Evolutionary conservation across 2,329 filamentous ascomycete genomes (phyloP).

Genomic region (Helotiales sp.): DNA sequence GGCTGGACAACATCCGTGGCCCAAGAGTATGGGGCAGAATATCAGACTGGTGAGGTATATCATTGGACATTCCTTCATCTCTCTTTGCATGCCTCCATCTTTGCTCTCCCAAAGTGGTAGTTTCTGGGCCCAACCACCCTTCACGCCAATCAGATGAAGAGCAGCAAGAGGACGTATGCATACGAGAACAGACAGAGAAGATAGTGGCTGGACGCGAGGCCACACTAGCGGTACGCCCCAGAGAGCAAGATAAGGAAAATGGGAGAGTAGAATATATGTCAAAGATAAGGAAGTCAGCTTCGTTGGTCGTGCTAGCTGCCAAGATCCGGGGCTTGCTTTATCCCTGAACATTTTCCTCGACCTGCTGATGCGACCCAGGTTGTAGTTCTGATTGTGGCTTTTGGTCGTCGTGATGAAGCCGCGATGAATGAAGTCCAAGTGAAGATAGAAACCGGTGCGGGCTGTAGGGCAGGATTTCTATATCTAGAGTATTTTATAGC

Average conservation of each 20-base stretch:
- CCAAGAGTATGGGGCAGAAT: background rate
- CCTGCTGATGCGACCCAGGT: background rate
- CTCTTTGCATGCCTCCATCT: background rate
- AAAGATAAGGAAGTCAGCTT: slow-evolving; percentile 2
- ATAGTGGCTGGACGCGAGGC: slow-evolving; percentile 1
- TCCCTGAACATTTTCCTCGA: background rate
- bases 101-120: background rate
- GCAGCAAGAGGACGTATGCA: background rate
- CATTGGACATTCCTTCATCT: background rate
- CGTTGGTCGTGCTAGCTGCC: slow-evolving; percentile 1
- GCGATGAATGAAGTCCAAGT: background rate
- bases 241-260: slow-evolving; percentile 5
- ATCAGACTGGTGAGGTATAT: background rate
- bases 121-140: background rate
- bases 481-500: background rate
- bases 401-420: background rate
- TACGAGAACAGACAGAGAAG: background rate
- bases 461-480: background rate
- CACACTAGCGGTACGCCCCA: background rate
- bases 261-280: background rate
- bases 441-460: background rate
- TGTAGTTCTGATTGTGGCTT: background rate
- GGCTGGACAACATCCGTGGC: slow-evolving; percentile 13
- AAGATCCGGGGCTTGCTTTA: slow-evolving; percentile 7
- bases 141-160: background rate